phyloP scores from a whole-genome alignment of 768 basidiomycete species.

The Boletellus sp. region DNA sequence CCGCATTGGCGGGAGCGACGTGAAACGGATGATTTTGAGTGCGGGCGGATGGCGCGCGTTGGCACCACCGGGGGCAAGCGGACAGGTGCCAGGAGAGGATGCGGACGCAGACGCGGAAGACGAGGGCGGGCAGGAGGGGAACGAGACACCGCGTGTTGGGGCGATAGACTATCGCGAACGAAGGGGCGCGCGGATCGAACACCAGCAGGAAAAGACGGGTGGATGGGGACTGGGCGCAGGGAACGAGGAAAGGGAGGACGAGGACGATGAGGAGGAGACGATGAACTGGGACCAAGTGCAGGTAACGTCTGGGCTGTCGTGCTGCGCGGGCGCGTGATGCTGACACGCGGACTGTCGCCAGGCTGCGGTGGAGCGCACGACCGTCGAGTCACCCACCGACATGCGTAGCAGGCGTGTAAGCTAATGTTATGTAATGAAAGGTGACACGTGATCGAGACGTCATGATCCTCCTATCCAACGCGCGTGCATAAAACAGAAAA shows the following conservation, averaged over 20 bases:
- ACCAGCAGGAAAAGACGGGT: conserved; percentile 47
- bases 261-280: conserved; percentile 62
- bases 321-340: background rate
- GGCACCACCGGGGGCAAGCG: conserved; percentile 3
- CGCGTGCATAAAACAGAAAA: conserved; percentile 1
- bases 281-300: conserved; percentile 72
- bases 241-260: conserved; percentile 55
- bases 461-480: conserved; percentile 11
- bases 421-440: conserved; percentile 9
- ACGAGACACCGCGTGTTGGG: conserved; percentile 52
- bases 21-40: conserved; percentile 28
- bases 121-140: conserved; percentile 45
- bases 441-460: conserved; percentile 10
- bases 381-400: conserved; percentile 34
- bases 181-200: conserved; percentile 32
- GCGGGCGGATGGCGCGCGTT: conserved; percentile 24
- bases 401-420: conserved; percentile 26
- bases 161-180: conserved; percentile 37
- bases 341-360: conserved; percentile 18
- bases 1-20: conserved; percentile 50
- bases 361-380: conserved; percentile 58
- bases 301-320: conserved; percentile 31
- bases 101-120: conserved; percentile 32
- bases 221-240: conserved; percentile 74
- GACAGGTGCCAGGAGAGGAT: conserved; percentile 16